Evolutionary conservation across 129 eudicot genomes (phyloP), one percentile per base, ranked within the genome.

Genomic region (Artemisia annua): DNA sequence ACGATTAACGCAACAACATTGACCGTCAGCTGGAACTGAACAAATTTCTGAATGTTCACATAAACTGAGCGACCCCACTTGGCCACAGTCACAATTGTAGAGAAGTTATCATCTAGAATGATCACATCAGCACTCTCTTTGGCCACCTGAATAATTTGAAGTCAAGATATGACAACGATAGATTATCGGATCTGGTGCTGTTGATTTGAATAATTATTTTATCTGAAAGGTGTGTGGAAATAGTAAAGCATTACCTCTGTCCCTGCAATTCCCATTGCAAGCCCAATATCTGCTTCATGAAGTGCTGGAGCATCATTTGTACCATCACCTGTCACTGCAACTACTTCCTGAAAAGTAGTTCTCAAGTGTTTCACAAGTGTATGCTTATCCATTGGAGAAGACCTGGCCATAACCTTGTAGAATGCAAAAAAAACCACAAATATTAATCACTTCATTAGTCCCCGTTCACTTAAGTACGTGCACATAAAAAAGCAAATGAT

Each of bases 251-350:
- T 77, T 70, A 90, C 98, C 96, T 92, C 98, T 49, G 98, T 92
- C 49, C 98, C 98, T 51, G 98, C 78, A 67, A 92, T 92, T 79
- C 98, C 98, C 98, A 92, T 92, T 59, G 98, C 98, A 80, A 92
- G 98, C 32, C 98, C 98, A 16, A 92, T 92, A 85, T 92, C 98
- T 54, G 98, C 98, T 82, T 92, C 98, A 81, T 92, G 98, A 73
- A 92, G 98, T 9, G 98, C 98, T 8, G 98, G 98, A 52, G 98
- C 96, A 77, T 92, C 98, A 84, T 92, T 92, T 30, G 98, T 92
- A 68, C 98, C 98, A 79, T 92, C 98, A 69, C 98, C 98, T 4
- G 98, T 92, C 60, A 92, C 98, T 3, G 98, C 98, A 75, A 92
- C 98, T 71, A 92, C 98, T 74, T 92, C 98, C 30, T 80, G 72